Conservation (phyloP, 352 stramenopile species). For the Pilasporangium apinafurcum region DNA sequence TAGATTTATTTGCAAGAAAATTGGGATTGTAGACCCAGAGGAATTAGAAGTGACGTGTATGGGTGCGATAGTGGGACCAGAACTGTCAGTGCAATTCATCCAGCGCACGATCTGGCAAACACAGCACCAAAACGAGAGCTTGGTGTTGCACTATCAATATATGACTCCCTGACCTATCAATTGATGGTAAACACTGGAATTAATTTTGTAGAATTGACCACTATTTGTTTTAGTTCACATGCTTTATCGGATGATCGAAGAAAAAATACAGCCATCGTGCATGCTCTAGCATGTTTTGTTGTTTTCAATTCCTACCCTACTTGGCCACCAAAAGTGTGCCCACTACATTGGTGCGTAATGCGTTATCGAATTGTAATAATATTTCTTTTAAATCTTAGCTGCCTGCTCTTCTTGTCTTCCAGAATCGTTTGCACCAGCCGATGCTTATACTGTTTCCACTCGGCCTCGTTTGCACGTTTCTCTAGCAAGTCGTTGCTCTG, state of each 20-base stretch:
- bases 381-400: background rate
- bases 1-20: constrained; percentile 31
- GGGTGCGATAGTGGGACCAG: constrained; percentile 44
- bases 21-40: constrained; percentile 17
- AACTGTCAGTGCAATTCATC: constrained; percentile 63
- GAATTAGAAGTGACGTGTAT: constrained; percentile 57
- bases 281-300: constrained; percentile 5
- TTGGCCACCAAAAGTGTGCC: too few species aligned
- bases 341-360: background rate
- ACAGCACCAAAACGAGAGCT: constrained; percentile 29
- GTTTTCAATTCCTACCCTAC: too few species aligned
- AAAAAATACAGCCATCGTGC: too few species aligned
- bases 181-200: background rate
- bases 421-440: constrained; percentile 2
- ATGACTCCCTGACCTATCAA: constrained; percentile 10
- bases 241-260: background rate
- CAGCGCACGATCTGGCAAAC: constrained; percentile 59
- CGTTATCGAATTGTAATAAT: background rate
- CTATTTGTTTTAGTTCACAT: background rate
- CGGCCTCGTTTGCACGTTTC: constrained; percentile 2
- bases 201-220: constrained; percentile 1
- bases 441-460: constrained; percentile 9
- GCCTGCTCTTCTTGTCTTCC: constrained; percentile 3
- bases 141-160: constrained; percentile 48
- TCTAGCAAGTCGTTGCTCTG: constrained; percentile 8